phyloP scores from a whole-genome alignment of 169 alveolate species.

The Babesia caballi region DNA sequence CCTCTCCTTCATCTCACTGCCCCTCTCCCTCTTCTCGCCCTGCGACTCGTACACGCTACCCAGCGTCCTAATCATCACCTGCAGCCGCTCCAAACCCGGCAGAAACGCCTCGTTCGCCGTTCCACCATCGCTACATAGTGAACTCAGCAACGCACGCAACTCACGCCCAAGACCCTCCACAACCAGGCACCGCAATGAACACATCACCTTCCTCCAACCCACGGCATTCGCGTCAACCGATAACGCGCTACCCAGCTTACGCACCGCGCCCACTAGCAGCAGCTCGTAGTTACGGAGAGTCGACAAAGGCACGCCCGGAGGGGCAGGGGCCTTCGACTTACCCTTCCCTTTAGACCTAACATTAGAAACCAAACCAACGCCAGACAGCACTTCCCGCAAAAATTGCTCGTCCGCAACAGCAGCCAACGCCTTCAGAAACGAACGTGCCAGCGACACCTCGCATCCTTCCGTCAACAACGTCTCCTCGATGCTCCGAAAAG shows the following conservation, averaged over 20 bases:
- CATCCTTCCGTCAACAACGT: conserved; percentile 9
- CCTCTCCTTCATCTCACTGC: background rate
- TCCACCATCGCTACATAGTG: background rate
- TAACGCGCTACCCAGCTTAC: background rate
- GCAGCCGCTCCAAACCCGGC: background rate
- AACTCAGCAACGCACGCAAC: background rate
- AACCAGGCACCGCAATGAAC: background rate
- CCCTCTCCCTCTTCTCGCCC: background rate
- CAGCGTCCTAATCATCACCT: background rate
- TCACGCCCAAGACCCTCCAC: conserved; percentile 7
- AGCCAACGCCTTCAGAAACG: conserved; percentile 48
- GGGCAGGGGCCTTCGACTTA: too few relatives aligned
- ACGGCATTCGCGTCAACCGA: background rate
- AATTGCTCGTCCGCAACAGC: conserved; percentile 56
- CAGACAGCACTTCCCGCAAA: background rate
- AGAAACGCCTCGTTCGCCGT: background rate
- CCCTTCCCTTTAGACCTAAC: too few relatives aligned
- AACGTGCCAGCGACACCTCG: background rate
- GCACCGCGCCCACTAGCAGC: conserved; percentile 23
- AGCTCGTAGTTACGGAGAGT: conserved; percentile 32
- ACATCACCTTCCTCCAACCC: conserved; percentile 2
- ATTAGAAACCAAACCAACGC: background rate
- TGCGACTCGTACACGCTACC: background rate
- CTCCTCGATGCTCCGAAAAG: conserved; percentile 49
- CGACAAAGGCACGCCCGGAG: background rate